phyloP scores from a whole-genome alignment of 768 basidiomycete species.

The Tylopilus sp. region DNA sequence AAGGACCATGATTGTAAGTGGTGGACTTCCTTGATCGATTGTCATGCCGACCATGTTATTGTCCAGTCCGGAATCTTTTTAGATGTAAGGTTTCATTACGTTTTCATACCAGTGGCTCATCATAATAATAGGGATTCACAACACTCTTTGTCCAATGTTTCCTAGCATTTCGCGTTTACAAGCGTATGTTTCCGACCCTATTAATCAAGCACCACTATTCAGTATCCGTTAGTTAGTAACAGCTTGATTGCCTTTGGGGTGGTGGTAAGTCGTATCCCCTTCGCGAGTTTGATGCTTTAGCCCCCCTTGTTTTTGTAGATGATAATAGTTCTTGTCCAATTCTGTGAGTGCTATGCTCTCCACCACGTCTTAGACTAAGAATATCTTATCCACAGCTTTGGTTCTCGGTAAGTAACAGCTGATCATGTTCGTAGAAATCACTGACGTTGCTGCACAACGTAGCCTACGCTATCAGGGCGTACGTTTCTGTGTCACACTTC shows the following conservation, averaged over 20 bases:
- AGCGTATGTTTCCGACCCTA: no score
- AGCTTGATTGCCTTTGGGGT: background rate
- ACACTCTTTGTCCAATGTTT: no score
- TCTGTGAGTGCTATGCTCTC: conserved; percentile 20
- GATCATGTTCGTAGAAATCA: no score
- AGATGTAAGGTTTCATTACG: no score
- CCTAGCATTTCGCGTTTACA: no score
- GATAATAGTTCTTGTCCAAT: conserved; percentile 40
- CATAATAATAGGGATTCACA: no score
- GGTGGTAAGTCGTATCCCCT: conserved; percentile 21
- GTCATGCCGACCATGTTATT: no score
- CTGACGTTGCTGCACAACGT: background rate
- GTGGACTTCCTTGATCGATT: no score
- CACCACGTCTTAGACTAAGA: conserved; percentile 2
- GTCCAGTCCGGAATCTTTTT: no score
- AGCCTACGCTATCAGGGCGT: conserved; percentile 1
- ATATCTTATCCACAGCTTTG: conserved; percentile 17
- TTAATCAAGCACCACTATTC: no score
- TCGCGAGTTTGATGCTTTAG: background rate
- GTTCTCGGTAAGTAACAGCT: conserved; percentile 21
- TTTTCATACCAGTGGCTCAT: no score
- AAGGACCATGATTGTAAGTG: no score
- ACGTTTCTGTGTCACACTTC: background rate
- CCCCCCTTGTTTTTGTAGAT: background rate
- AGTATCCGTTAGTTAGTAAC: background rate